A percentile compares a stretch with the other conserved stretches of the same genome.
Evolutionary conservation across 768 basidiomycete species (phyloP).

Genomic region (button mushroom (Agaricus bisporus)): DNA sequence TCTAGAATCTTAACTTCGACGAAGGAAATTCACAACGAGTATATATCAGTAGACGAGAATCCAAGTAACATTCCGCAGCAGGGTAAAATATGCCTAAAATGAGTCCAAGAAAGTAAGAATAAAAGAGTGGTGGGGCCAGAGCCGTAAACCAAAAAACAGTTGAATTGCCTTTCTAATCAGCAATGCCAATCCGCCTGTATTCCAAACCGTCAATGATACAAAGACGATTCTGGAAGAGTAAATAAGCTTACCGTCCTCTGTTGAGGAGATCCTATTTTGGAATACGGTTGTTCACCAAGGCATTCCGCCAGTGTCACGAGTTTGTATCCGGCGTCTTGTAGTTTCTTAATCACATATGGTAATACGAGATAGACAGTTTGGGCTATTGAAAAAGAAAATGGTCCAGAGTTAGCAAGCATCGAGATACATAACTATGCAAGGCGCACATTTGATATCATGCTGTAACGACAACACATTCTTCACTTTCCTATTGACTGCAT

Average conservation of each 20-base stretch:
- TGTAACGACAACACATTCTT: slow-evolving; percentile 10
- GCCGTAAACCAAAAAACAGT: too few relatives aligned
- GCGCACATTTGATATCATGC: slow-evolving; percentile 13
- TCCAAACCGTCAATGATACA: neutral
- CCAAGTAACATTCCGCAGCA: too few relatives aligned
- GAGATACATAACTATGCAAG: neutral
- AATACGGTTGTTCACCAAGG: slow-evolving; percentile 11
- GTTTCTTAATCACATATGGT: slow-evolving; percentile 10
- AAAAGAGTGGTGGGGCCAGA: too few relatives aligned
- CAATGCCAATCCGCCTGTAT: slow-evolving; percentile 7
- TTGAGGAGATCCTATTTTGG: slow-evolving; percentile 16
- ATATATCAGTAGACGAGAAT: too few relatives aligned
- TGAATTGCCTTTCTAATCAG: neutral
- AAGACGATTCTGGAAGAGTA: neutral
- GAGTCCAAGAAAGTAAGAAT: neutral
- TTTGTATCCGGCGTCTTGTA: slow-evolving; percentile 11
- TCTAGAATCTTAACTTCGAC: too few relatives aligned
- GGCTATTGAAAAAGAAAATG: neutral
- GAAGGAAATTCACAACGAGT: too few relatives aligned
- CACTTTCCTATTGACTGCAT: neutral
- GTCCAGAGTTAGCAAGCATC: neutral
- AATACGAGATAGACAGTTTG: slow-evolving; percentile 3
- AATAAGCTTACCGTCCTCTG: slow-evolving; percentile 22
- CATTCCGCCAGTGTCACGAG: slow-evolving; percentile 15
- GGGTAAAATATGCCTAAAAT: too few relatives aligned